Evolutionary conservation across 352 stramenopile genomes (phyloP).

Genomic region (Phytopythium chamaehyphon): DNA sequence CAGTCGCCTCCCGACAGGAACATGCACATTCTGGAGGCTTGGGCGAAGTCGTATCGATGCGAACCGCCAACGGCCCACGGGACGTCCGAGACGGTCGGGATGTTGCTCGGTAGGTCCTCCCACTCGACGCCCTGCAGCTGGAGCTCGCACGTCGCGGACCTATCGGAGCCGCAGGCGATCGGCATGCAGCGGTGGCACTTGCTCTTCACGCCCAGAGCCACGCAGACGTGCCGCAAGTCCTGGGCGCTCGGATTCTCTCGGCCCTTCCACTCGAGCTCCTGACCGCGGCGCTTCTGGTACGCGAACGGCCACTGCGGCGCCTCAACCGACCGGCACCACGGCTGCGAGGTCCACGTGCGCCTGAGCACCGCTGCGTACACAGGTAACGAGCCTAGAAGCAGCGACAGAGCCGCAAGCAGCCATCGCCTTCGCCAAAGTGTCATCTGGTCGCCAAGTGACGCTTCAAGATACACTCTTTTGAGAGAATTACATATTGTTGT

Average conservation of each 20-base stretch:
- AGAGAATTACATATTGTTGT: too few relatives aligned
- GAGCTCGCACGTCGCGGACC: conserved; percentile 63
- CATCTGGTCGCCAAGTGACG: too few relatives aligned
- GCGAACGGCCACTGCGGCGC: conserved; percentile 91
- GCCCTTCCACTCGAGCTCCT: conserved; percentile 87
- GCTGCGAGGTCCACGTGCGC: conserved; percentile 82
- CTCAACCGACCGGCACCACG: conserved; percentile 84
- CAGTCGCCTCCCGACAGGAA: conserved; percentile 87
- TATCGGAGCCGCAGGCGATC: conserved; percentile 64
- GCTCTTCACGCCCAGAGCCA: conserved; percentile 81
- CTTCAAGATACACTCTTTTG: too few relatives aligned
- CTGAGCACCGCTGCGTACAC: conserved; percentile 56
- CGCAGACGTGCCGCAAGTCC: conserved; percentile 91
- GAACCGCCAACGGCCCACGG: conserved; percentile 88
- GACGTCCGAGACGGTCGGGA: conserved; percentile 90
- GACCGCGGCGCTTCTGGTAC: conserved; percentile 80
- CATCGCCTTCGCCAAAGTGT: conserved; percentile 7
- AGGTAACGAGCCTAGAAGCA: not conserved
- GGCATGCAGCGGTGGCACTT: conserved; percentile 94
- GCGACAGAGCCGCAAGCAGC: not conserved
- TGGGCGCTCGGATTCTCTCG: conserved; percentile 86
- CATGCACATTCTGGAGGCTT: conserved; percentile 81
- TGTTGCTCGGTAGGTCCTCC: conserved; percentile 73
- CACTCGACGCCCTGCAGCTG: conserved; percentile 92
- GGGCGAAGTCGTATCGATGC: conserved; percentile 93